Evolutionary conservation across 192 early-diverging fungal species (phyloP), one percentile per base, ranked within the genome.

Genomic region (Phycomyces blakesleeanus): DNA sequence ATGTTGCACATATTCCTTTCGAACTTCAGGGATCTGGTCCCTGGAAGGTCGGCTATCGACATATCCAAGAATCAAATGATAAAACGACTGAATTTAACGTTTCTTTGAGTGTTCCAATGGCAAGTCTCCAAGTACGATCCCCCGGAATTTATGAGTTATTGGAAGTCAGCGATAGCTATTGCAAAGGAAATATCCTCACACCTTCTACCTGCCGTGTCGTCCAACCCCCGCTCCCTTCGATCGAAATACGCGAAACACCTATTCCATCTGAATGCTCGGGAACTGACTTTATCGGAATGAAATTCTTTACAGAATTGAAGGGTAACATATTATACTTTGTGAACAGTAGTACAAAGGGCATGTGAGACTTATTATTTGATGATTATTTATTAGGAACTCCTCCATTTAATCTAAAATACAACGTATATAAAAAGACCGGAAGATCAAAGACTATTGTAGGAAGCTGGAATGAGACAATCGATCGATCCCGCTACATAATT

Each of bases 101-200:
- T 47, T 47, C 44, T 18, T 47, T 47, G 15, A 47, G 15, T n/a
- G 11, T 2, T 47, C 12, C 44, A 47, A 55, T 29, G 49, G 21
- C 27, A 18, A 56, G 15, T 47, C 5, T 72, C 21, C 24, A 3
- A 38, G 70, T 61, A 29, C 29, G 60, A 14, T 37, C 53, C 14
- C 59, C 70, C 18, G 78, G 78, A 42, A 42, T 56, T 18, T 80
- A 80, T 41, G 64, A 59, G 2, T 22, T 80, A 2, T 38, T 77
- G 0, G 63, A 61, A 25, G 57, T 80, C 5, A 26, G 26, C n/a
- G 75, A 80, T 57, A 25, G 42, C 1, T 67, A 55, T 25, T 80
- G 78, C 44, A 10, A 40, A 11, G 78, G 71, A 3, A 56, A 71
- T 38, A 57, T 76, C 0, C 20, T 71, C 41, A 63, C 38, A 18